Percentiles rank a stretch among this genome's conserved stretches.
Evolutionary conservation across 1,139 yeast species (phyloP).

Genomic region (Geotrichum macrosporum): DNA sequence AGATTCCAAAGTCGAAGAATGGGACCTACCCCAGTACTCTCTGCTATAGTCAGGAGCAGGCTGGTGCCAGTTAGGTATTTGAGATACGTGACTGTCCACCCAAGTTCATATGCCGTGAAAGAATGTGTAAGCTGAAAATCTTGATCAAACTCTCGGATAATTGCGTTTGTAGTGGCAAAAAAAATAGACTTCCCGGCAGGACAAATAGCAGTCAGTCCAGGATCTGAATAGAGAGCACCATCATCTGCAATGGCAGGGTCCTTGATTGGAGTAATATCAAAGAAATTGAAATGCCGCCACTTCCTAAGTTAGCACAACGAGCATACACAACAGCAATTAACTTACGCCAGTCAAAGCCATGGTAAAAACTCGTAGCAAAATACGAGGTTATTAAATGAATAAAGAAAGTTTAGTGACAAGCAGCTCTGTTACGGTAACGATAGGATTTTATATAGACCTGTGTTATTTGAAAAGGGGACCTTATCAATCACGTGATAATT

Average conservation of each 20-base stretch:
- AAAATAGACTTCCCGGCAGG: constrained; percentile 52
- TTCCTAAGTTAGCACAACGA: constrained; percentile 19
- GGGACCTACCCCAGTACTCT: constrained; percentile 64
- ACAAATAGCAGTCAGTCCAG: constrained; percentile 59
- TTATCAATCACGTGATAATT: constrained; percentile 2
- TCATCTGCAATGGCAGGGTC: constrained; percentile 66
- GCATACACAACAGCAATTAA: neutral
- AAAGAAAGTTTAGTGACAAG: no score
- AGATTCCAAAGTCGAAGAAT: constrained; percentile 71
- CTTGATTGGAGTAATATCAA: constrained; percentile 74
- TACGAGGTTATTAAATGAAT: no score
- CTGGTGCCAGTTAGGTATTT: constrained; percentile 46
- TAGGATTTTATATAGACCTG: no score
- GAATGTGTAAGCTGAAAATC: constrained; percentile 46
- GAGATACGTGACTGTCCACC: constrained; percentile 59
- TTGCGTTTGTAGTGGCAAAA: constrained; percentile 53
- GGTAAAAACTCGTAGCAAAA: no score
- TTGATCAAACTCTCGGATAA: constrained; percentile 55
- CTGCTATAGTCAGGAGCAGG: constrained; percentile 62
- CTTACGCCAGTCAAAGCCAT: constrained; percentile 21
- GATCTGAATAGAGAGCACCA: constrained; percentile 70
- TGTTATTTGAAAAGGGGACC: constrained; percentile 1
- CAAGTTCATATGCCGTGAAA: constrained; percentile 57
- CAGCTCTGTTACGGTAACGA: no score
- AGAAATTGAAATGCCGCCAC: constrained; percentile 90